Base-by-base conservation (phyloP, 2,329 filamentous ascomycete genomes). In the Ascochyta fabae region DNA sequence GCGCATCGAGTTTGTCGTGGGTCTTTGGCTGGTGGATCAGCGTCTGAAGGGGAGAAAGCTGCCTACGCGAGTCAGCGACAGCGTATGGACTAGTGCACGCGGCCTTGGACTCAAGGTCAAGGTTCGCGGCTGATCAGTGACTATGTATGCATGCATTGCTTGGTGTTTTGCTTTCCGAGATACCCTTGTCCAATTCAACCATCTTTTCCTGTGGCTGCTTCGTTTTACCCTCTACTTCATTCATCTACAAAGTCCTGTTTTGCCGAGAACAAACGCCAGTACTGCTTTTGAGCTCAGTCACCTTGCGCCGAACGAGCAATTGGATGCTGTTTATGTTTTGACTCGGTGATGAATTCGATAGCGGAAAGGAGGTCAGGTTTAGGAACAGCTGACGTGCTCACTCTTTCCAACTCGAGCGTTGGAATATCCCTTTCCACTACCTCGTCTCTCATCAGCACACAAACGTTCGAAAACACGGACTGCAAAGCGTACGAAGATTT, bases 1-100 rank as follows among this genome's bases (percentile, higher is more conserved):
- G 52, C 84, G 85, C 66, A 83, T 88, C 51, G 88, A 92, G 77
- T 95, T 95, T 72, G 88, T 95, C 0, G 90, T 94, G 1, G 91
- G 91, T 9, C 82, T 91, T 78, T 95, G 91, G 90, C 77, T 95
- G 44, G 84, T 95, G 33, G 91, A 95, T 72, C 90, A 93, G 79
- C 80, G 89, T 56, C 77, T 95, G n/a, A 86, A 89, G 62, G 91
- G 91, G 1, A 79, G 90, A 56, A 95, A 95, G 79, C 79, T 94
- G 19, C 91, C 91, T 0, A 78, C 83, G 13, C 85, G 83, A 66
- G 88, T 94, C 9, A 83, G 83, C 47, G 86, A 88, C 45, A 92
- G 88, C 67, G 88, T 94, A 5, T 95, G 91, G 91, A 83, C 81
- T 27, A 92, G 89, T 66, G 89, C 83, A 5, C 76, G 78, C 44